Evolutionary conservation across 257 asterid genomes (phyloP).

Genomic region (Primulina eburnea): DNA sequence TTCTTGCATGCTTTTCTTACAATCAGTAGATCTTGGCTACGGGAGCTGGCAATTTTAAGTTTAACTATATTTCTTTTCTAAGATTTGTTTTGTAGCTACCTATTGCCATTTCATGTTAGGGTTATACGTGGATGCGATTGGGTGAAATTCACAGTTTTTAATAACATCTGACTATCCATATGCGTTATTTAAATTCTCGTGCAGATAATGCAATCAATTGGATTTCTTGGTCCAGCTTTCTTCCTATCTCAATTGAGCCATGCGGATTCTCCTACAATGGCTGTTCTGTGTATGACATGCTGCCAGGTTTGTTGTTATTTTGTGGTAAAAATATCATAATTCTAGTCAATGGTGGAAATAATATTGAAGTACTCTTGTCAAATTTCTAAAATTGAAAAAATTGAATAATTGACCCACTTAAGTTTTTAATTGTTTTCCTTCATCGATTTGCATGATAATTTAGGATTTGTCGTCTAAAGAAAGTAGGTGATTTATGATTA

Average conservation of each 20-base stretch:
- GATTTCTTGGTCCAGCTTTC: conserved; percentile 93
- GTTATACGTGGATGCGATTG: conserved; percentile 2
- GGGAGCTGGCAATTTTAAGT: neutral
- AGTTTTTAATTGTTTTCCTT: conserved; percentile 10
- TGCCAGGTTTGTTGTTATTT: conserved; percentile 62
- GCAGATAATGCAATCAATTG: conserved; percentile 90
- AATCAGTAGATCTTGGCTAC: neutral
- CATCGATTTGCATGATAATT: neutral
- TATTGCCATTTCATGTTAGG: conserved; percentile 3
- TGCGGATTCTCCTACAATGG: conserved; percentile 82
- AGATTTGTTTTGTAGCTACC: neutral
- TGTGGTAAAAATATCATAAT: conserved; percentile 12
- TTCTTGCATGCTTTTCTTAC: neutral
- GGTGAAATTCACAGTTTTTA: neutral
- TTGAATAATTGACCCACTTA: neutral
- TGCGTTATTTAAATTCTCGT: conserved; percentile 21
- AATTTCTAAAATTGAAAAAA: neutral
- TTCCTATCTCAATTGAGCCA: conserved; percentile 91
- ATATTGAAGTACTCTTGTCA: neutral
- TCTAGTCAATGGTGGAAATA: neutral
- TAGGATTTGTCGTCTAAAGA: neutral
- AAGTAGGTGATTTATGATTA: conserved; percentile 5
- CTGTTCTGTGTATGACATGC: conserved; percentile 88
- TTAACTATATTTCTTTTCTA: neutral
- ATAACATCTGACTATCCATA: neutral